phyloP scores from a whole-genome alignment of 176 grass and related monocot genomes.

The Cocos nucifera region DNA sequence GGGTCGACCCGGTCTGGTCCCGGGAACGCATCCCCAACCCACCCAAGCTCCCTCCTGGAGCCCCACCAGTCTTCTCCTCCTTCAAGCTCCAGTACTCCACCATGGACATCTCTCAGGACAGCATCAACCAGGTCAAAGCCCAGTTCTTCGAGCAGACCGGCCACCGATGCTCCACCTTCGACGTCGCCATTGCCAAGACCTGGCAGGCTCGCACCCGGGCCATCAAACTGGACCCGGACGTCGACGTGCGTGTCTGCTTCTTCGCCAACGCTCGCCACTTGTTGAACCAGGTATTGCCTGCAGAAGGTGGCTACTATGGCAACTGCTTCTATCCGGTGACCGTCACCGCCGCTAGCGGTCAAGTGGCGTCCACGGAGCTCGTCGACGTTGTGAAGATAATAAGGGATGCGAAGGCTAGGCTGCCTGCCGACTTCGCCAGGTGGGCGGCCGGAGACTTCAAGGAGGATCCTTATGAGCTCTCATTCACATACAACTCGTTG shows the following conservation, averaged over 20 bases:
- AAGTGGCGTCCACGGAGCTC: constrained; percentile 26
- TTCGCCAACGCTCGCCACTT: constrained; percentile 84
- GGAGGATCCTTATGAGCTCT: constrained; percentile 58
- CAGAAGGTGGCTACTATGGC: constrained; percentile 48
- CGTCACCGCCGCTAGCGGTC: constrained; percentile 16
- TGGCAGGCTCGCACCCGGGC: constrained; percentile 77
- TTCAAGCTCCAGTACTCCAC: constrained; percentile 45
- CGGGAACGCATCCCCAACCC: constrained; percentile 61
- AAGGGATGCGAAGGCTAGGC: constrained; percentile 50
- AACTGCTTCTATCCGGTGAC: constrained; percentile 93
- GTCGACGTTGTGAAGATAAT: constrained; percentile 51
- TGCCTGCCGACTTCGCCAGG: constrained; percentile 39
- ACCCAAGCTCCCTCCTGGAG: constrained; percentile 36
- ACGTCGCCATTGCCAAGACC: constrained; percentile 53
- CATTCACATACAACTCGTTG: constrained; percentile 52
- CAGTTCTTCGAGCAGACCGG: constrained; percentile 37
- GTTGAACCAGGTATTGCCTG: constrained; percentile 16
- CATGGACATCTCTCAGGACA: constrained; percentile 25
- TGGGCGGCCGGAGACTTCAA: constrained; percentile 52
- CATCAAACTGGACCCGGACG: constrained; percentile 7
- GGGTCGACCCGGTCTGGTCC: constrained; percentile 43
- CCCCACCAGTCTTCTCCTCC: constrained; percentile 22
- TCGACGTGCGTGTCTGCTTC: constrained; percentile 58
- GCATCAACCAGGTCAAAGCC: constrained; percentile 45
- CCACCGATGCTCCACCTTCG: constrained; percentile 76